Evolutionary conservation across 441 rosid genomes (phyloP), one percentile per base, ranked within the genome.

Genomic region (Jatropha multifida): DNA sequence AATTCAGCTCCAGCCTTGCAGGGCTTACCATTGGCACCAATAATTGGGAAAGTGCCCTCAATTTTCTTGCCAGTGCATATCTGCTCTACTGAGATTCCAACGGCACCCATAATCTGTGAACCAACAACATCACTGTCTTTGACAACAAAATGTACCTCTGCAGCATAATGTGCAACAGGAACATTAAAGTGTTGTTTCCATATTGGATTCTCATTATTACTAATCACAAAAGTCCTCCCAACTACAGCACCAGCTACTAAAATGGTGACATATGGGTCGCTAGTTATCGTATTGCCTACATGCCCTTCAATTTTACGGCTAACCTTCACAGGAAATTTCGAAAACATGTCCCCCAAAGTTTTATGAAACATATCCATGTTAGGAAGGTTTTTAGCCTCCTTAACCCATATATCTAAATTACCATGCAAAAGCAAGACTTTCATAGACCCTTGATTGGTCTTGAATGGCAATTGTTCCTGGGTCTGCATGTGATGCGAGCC

Each of bases 71-170:
- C 94, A 0, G 82, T 75, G 78, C 76, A 83, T 18, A 94, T 70
- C 58, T 88, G 92, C 76, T 94, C 93, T 54, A 83, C 94, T 0
- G 97, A 94, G 77, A 96, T 92, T 27, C 92, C 81, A 54, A 92
- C 97, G 10, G 82, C 61, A 42, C 99, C 99, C 23, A 96, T 94
- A 20, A 88, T 62, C 79, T 96, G 90, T 61, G 98, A 91, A 26
- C 99, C 99, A 63, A 96, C 89, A 52, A 96, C 85, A 81, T 96
- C 98, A 76, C 84, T 80, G 76, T 96, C 98, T 86, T 96, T 96
- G 69, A 92, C 97, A 59, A 84, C 79, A 81, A 96, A 96, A 56
- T 91, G 90, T 69, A 96, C 89, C 73, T 94, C 93, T 0, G 96
- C 81, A 41, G 96, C 94, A 55, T 56, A 12, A 80, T 96, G 98